phyloP scores from a whole-genome alignment of 441 rosid species.

The Isatis lusitanica region DNA sequence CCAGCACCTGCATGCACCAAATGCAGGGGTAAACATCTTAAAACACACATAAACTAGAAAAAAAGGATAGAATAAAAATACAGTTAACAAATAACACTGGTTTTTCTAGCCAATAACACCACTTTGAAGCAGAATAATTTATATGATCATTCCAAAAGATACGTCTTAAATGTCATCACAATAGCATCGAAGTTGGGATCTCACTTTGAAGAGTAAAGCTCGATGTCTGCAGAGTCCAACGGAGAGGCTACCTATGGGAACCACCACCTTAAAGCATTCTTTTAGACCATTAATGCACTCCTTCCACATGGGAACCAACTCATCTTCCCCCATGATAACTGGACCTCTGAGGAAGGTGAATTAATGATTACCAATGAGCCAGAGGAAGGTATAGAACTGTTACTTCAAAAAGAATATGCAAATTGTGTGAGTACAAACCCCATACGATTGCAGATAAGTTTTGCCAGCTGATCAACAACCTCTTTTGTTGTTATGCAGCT shows the following conservation, averaged over 20 bases:
- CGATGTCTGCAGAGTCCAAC: slow-evolving; percentile 97
- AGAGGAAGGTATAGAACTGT: slow-evolving; percentile 24
- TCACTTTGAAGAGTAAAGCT: slow-evolving; percentile 92
- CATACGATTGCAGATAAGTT: slow-evolving; percentile 85
- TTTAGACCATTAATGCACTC: slow-evolving; percentile 75
- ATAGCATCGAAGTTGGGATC: slow-evolving; percentile 31
- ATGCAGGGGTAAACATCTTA: slow-evolving; percentile 7
- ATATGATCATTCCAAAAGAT: not conserved
- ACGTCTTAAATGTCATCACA: not conserved
- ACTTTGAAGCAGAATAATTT: not conserved
- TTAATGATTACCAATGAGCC: slow-evolving; percentile 23
- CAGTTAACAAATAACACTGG: not conserved
- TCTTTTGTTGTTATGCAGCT: slow-evolving; percentile 78
- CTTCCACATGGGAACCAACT: slow-evolving; percentile 68
- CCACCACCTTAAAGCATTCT: slow-evolving; percentile 77
- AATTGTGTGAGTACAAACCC: slow-evolving; percentile 62
- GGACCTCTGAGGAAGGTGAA: slow-evolving; percentile 64
- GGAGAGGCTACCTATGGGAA: slow-evolving; percentile 90
- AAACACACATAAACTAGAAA: not conserved
- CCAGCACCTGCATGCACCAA: slow-evolving; percentile 67
- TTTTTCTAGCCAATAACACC: slow-evolving; percentile 12
- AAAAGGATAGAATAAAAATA: not conserved
- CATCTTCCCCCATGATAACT: slow-evolving; percentile 62
- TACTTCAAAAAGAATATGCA: slow-evolving; percentile 12
- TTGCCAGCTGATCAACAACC: slow-evolving; percentile 92